Base-by-base conservation (phyloP, 192 early-diverging fungal genomes). In the Rhizophagus sp. region DNA sequence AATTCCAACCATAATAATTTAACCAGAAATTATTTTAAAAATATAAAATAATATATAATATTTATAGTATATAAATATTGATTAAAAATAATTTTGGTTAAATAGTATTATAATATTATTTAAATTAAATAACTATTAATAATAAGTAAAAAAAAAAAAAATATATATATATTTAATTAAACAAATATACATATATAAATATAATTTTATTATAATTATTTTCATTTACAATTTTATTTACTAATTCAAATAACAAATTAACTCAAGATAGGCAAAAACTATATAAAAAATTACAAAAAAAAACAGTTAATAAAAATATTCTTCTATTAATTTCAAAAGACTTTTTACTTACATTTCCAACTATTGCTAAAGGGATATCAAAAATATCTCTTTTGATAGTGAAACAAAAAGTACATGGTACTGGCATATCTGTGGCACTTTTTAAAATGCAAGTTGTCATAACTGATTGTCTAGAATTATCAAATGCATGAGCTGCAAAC, bases 381-480 rank as follows among this genome's bases (percentile, higher is more conserved):
- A 98, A 98, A 71, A 97, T 94, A 82, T 97, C 97, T 33, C 96
- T 85, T 83, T 97, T 97, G 88, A 98, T 97, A 4, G 97, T 97
- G 84, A 98, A 97, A 73, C 96, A 97, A 76, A 98, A 95, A 2
- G 95, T 93, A 80, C 96, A 97, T 3, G 94, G 93, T n/a, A 98
- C 94, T 13, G 89, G 83, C 17, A 87, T 79, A 52, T 92, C 89
- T 34, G 88, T 83, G 0, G 95, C 94, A n/a, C 90, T 88, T 44
- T 95, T 83, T 78, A 98, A 80, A 57, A 93, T 91, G 88, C 95
- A 95, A n/a, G 93, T 94, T 25, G 94, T 91, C 92, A 97, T 95
- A 62, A 96, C 93, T 6, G 92, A 89, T 75, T 94, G 92, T 78
- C 97, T 93, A 24, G 95, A 94, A 85, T 96, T 96, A 81, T 97